phyloP scores from a whole-genome alignment of 2,329 filamentous ascomycete species.

The Parafenestella ontariensis region DNA sequence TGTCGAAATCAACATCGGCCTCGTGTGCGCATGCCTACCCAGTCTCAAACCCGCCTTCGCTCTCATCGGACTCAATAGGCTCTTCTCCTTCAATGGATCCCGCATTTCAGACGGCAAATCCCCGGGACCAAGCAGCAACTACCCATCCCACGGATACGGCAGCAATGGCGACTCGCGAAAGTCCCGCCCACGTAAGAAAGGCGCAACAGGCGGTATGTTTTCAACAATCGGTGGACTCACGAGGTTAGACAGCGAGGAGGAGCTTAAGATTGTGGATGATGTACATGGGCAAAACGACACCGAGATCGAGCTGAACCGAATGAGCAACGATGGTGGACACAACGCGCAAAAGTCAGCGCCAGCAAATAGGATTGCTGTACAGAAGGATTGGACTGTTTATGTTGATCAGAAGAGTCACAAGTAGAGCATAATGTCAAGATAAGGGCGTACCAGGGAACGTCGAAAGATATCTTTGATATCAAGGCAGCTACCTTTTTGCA shows the following conservation, averaged over 20 bases:
- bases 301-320: conserved; percentile 10
- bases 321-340: conserved; percentile 8
- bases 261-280: conserved; percentile 18
- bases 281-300: conserved; percentile 11
- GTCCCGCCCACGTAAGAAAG: conserved; percentile 24
- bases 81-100: conserved; percentile 29
- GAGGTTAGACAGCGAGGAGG: conserved; percentile 23
- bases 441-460: too few relatives aligned
- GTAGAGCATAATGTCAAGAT: neutral
- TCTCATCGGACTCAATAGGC: conserved; percentile 21
- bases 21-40: conserved; percentile 31
- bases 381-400: conserved; percentile 18
- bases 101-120: conserved; percentile 16
- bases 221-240: conserved; percentile 26
- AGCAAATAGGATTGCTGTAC: conserved; percentile 10
- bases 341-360: neutral
- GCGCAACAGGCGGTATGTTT: conserved; percentile 28
- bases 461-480: too few relatives aligned
- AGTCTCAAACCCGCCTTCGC: conserved; percentile 24
- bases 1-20: conserved; percentile 34
- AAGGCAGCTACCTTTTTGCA: too few relatives aligned
- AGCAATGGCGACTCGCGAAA: neutral
- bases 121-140: conserved; percentile 11
- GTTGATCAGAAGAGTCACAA: neutral
- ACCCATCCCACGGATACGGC: neutral